Evolutionary conservation across 352 stramenopile genomes (phyloP).

Genomic region (Globisporangium splendens): DNA sequence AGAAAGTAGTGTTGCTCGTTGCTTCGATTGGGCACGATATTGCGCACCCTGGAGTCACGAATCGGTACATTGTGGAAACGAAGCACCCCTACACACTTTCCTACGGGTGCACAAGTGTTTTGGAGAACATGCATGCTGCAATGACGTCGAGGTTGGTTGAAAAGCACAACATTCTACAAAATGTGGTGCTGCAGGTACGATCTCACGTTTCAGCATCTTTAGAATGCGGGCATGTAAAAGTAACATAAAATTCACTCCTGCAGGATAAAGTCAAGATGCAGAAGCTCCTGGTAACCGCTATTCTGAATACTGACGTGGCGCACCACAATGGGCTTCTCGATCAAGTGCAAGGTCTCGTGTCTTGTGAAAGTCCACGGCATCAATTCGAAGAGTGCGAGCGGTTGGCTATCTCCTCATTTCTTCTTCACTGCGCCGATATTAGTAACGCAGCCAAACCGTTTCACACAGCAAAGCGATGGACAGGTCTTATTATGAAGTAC

Average conservation of each 20-base stretch:
- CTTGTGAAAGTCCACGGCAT: background rate
- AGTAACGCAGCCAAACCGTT: constrained; percentile 27
- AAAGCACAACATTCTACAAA: constrained; percentile 9
- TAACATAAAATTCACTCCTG: background rate
- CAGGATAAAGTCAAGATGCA: constrained; percentile 17
- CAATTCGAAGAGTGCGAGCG: constrained; percentile 9
- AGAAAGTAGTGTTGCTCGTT: constrained; percentile 21
- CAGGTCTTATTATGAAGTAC: constrained; percentile 21
- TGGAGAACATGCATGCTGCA: constrained; percentile 28
- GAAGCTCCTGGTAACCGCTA: constrained; percentile 22
- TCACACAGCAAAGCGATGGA: constrained; percentile 19
- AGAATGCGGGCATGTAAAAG: no score
- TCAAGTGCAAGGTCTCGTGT: constrained; percentile 5
- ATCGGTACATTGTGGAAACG: constrained; percentile 18
- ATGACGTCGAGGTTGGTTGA: constrained; percentile 21
- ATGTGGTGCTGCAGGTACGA: constrained; percentile 13
- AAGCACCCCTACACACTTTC: constrained; percentile 15
- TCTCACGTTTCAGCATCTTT: background rate
- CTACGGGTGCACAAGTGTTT: constrained; percentile 19
- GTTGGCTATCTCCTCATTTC: constrained; percentile 17
- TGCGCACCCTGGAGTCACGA: constrained; percentile 22
- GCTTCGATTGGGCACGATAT: constrained; percentile 28
- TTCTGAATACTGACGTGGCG: constrained; percentile 20
- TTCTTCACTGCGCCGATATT: constrained; percentile 31
- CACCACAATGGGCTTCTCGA: constrained; percentile 20